Percentiles rank a stretch among this genome's conserved stretches.
Conservation (phyloP, 2,329 filamentous ascomycete species). For the Fusarium incarnatum region DNA sequence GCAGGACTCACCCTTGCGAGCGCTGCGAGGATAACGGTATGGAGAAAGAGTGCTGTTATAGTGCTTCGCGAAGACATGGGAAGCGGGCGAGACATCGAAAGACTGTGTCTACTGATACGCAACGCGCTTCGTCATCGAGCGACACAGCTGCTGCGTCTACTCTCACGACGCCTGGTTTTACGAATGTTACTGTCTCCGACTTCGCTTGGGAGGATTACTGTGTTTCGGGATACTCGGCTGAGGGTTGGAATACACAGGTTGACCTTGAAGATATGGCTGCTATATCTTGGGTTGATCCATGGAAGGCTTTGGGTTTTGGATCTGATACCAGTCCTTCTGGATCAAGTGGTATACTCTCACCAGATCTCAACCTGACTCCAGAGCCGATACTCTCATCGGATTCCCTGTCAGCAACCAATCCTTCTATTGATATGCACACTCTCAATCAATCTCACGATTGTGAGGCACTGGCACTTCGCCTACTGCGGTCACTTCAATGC, state of each 20-base stretch:
- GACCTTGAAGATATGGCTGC: constrained; percentile 17
- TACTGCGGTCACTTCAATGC: constrained; percentile 22
- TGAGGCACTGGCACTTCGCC: constrained; percentile 12
- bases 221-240: not conserved
- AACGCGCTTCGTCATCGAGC: constrained; percentile 1
- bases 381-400: not conserved
- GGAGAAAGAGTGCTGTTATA: constrained; percentile 26
- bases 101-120: not conserved
- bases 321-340: constrained; percentile 12
- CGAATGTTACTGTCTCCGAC: not conserved
- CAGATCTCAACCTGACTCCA: not conserved
- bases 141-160: not conserved
- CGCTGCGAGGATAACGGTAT: constrained; percentile 30
- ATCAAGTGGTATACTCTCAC: constrained; percentile 14
- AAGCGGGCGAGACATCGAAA: constrained; percentile 28
- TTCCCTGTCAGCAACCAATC: not conserved
- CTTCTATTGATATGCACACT: not conserved
- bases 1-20: constrained; percentile 34
- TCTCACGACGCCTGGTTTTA: not conserved
- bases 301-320: not conserved
- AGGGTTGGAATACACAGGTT: constrained; percentile 15
- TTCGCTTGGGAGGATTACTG: constrained; percentile 12
- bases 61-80: constrained; percentile 22
- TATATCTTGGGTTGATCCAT: constrained; percentile 24
- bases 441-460: constrained; percentile 12